Evolutionary conservation across 768 basidiomycete genomes (phyloP).

Genomic region (Termitomyces sp.): DNA sequence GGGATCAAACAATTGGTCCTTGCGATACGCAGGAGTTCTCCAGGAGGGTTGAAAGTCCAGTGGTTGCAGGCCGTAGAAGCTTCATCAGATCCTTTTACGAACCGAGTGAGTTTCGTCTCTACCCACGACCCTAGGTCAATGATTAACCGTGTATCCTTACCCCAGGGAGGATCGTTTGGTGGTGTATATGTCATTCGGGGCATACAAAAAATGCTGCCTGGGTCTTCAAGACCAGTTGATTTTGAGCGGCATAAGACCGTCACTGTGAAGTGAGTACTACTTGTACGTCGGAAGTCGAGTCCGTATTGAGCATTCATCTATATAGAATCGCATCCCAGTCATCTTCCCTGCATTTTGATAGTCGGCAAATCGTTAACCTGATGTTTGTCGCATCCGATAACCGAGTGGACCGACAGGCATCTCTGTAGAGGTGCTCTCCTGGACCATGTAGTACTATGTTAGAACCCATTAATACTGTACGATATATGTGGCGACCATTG

Average conservation of each 20-base stretch:
- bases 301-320: neutral
- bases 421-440: constrained; percentile 13
- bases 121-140: neutral
- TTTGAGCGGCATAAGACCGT: constrained; percentile 51
- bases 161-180: constrained; percentile 45
- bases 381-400: constrained; percentile 48
- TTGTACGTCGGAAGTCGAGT: neutral
- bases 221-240: constrained; percentile 26
- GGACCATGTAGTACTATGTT: neutral
- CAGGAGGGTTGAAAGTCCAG: constrained; percentile 39
- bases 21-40: constrained; percentile 36
- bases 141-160: neutral
- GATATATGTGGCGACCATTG: neutral
- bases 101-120: constrained; percentile 35
- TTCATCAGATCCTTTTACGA: constrained; percentile 32
- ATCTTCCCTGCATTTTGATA: constrained; percentile 31
- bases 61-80: constrained; percentile 47
- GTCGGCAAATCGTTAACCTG: constrained; percentile 45
- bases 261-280: constrained; percentile 41
- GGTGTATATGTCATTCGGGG: constrained; percentile 50
- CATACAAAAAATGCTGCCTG: constrained; percentile 36
- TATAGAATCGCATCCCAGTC: constrained; percentile 41
- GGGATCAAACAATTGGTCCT: constrained; percentile 40
- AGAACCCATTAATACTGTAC: constrained; percentile 2
- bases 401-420: constrained; percentile 24